These are phyloP conservation scores for Colletotrichum musae DNA, from an alignment of 2,329 filamentous ascomycete species.

Conservation along the genomic window DNA sequence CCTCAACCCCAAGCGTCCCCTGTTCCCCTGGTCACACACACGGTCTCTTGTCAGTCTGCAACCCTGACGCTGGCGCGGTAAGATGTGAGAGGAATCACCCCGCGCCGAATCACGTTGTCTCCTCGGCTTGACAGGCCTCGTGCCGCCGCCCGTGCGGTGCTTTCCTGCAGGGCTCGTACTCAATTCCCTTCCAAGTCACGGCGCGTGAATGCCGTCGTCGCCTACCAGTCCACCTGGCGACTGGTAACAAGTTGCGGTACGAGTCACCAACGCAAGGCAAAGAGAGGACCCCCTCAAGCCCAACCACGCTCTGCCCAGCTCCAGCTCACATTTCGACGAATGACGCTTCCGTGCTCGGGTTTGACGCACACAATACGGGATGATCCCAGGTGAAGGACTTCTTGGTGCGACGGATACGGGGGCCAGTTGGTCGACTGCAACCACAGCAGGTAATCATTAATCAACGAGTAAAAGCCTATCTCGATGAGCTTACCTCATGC, in stretches of 20 bases:
- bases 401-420: slow-evolving; percentile 26
- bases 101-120: slow-evolving; percentile 18
- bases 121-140: slow-evolving; percentile 31
- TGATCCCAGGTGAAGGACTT: slow-evolving; percentile 24
- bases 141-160: slow-evolving; percentile 29
- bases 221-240: not conserved
- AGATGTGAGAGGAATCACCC: slow-evolving; percentile 5
- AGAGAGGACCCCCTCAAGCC: not conserved
- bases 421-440: slow-evolving; percentile 5
- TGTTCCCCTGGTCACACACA: slow-evolving; percentile 3
- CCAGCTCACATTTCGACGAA: not conserved
- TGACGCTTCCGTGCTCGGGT: slow-evolving; percentile 27
- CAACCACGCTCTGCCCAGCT: slow-evolving; percentile 6
- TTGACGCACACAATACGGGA: slow-evolving; percentile 12
- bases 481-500: not conserved
- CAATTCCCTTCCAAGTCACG: slow-evolving; percentile 8
- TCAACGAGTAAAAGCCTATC: slow-evolving; percentile 6
- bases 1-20: slow-evolving; percentile 1
- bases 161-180: slow-evolving; percentile 10
- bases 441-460: not conserved
- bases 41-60: slow-evolving; percentile 27
- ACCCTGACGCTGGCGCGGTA: slow-evolving; percentile 35
- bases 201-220: not conserved
- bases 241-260: too few relatives aligned
- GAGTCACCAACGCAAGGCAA: not conserved